A percentile compares a stretch with the other conserved stretches of the same genome.
These are phyloP conservation scores for Cercospora nicotianae DNA, from an alignment of 2,329 filamentous ascomycete species.

Conservation along the genomic window DNA sequence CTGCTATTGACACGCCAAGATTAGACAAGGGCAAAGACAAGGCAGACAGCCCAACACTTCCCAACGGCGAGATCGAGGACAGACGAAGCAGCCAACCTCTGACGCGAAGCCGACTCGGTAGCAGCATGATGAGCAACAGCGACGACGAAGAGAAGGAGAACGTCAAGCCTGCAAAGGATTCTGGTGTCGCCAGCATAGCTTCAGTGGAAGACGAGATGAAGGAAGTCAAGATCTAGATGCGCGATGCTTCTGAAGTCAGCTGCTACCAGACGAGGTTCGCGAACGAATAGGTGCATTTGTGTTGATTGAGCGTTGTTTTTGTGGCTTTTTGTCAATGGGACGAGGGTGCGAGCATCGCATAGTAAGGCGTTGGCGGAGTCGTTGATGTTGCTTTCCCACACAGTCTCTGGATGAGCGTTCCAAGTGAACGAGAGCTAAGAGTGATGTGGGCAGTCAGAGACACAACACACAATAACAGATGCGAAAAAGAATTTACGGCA, in stretches of 20 bases:
- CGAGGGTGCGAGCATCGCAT: conserved; percentile 19
- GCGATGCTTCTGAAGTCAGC: background rate
- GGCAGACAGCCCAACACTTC: conserved; percentile 28
- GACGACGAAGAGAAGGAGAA: conserved; percentile 26
- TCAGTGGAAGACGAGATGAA: conserved; percentile 45
- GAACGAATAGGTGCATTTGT: conserved; percentile 9
- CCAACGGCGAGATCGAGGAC: conserved; percentile 26
- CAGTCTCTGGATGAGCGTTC: background rate
- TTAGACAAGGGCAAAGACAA: conserved; percentile 38
- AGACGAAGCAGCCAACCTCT: conserved; percentile 21
- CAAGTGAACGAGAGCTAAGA: background rate
- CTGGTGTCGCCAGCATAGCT: conserved; percentile 26
- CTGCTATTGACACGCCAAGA: conserved; percentile 34
- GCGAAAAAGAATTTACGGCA: conserved; percentile 9
- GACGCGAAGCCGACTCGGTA: conserved; percentile 26
- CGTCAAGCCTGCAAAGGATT: conserved; percentile 18
- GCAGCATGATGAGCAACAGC: conserved; percentile 26
- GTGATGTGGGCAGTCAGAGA: background rate
- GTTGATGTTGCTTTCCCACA: background rate
- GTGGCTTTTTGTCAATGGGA: background rate
- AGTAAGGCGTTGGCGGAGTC: conserved; percentile 19
- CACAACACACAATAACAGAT: background rate
- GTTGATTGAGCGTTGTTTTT: conserved; percentile 19
- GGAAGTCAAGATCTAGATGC: conserved; percentile 47
- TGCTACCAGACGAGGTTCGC: background rate